Base-by-base conservation (phyloP, 306 rosid genomes). In the Sechiopsis laciniata region DNA sequence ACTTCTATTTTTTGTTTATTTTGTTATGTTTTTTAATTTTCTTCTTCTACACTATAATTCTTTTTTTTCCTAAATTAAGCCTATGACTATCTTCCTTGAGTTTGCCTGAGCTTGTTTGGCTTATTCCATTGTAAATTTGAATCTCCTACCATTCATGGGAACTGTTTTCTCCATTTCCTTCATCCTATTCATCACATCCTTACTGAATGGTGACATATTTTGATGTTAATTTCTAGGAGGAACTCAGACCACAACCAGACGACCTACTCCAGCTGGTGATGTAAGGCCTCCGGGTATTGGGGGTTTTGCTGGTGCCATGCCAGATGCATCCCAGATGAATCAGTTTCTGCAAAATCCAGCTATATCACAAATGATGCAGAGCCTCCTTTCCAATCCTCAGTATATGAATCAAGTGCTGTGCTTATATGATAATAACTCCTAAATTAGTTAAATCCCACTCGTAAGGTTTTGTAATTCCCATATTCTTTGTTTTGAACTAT, bases 271-370 rank as follows among this genome's bases (percentile, higher is more conserved):
- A 71, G 72, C 58, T 15, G 84, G 78, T 56, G 87, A 81, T 56
- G 75, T 76, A 9, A 81, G 88, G 81, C 16, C 76, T n/a, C 45
- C 45, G 3, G 50, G 75, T 73, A n/a, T 79, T 60, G 84, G 82
- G 51, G 85, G 82, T 35, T 69, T 82, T 37, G 7, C 45, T 37
- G 45, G 85, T 48, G 73, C 1, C 58, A 37, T 71, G 82, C 82
- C 87, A 32, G 88, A 87, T 56, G 56, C 78, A 60, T 22, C 76
- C 77, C 42, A 8, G 67, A 52, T 87, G 78, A 84, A 71, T 80
- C 91, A 87, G 78, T 72, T 87, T 32, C 58, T 87, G 79, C 87
- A 87, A 73, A 87, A 84, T 76, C 91, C 91, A 37, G 88, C 88
- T 17, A 45, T 84, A 26, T 82, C 84, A 8, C 88, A 87, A 76